Evolutionary conservation across 352 stramenopile genomes (phyloP).

Genomic region (Phytophthora pistaciae): DNA sequence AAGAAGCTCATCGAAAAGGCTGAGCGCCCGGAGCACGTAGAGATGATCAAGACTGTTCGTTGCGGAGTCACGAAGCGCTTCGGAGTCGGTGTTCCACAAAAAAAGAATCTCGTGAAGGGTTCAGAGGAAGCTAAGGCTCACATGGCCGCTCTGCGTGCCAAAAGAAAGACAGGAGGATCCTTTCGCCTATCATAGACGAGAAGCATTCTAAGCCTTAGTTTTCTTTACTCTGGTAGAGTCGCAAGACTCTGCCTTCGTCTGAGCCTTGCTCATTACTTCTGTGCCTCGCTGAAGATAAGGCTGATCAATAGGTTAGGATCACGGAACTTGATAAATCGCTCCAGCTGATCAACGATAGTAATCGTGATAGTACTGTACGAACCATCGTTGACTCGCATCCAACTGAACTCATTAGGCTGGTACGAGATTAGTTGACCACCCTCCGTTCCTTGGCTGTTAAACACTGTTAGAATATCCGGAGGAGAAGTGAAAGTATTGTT

Average conservation of each 20-base stretch:
- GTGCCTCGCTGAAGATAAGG: background rate
- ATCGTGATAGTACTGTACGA: background rate
- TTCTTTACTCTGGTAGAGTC: no score
- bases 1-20: background rate
- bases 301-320: slow-evolving; percentile 8
- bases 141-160: slow-evolving; percentile 4
- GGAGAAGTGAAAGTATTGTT: slow-evolving; percentile 2
- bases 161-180: background rate
- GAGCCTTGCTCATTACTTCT: no score
- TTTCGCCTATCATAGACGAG: background rate
- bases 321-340: slow-evolving; percentile 4
- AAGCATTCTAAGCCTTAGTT: background rate
- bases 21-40: slow-evolving; percentile 2
- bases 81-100: slow-evolving; percentile 2
- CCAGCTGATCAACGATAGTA: slow-evolving; percentile 15
- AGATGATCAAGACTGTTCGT: slow-evolving; percentile 2
- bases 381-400: slow-evolving; percentile 7
- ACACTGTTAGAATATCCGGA: slow-evolving; percentile 5
- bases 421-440: slow-evolving; percentile 4
- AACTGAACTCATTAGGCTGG: background rate
- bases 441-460: background rate
- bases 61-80: background rate
- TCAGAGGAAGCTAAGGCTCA: slow-evolving; percentile 4
- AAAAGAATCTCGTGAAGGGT: slow-evolving; percentile 5
- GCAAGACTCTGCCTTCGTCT: no score